Percentiles rank a stretch among this genome's conserved stretches.
These are phyloP conservation scores for Artemisia argyi DNA, from an alignment of 129 eudicot genomes.

Conservation along the genomic window DNA sequence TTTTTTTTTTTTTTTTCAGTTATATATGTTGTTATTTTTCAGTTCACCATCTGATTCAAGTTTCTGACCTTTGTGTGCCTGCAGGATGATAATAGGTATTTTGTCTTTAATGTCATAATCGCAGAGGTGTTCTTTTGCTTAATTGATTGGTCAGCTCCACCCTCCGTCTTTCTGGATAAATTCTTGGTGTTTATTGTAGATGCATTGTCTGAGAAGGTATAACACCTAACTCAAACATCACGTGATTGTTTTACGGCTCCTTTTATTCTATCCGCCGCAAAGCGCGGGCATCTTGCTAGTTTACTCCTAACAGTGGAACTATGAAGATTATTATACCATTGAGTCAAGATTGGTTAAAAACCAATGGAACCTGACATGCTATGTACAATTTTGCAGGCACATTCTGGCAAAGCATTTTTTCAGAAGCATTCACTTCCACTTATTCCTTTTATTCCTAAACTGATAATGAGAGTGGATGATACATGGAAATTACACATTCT, in stretches of 20 bases:
- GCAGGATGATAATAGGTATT: conserved; percentile 76
- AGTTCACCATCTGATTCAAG: conserved; percentile 15
- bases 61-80: conserved; percentile 17
- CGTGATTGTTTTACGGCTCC: no score
- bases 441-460: conserved; percentile 67
- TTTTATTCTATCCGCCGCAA: no score
- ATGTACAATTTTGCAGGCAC: conserved; percentile 48
- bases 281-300: neutral
- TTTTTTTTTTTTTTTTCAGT: neutral
- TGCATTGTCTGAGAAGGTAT: conserved; percentile 58
- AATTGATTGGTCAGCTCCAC: conserved; percentile 47
- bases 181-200: conserved; percentile 68
- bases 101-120: conserved; percentile 55
- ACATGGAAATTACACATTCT: conserved; percentile 70
- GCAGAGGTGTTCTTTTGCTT: conserved; percentile 61
- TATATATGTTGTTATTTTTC: neutral
- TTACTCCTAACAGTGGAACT: neutral
- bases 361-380: conserved; percentile 7
- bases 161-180: conserved; percentile 54
- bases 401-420: conserved; percentile 45
- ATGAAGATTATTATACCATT: neutral
- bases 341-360: conserved; percentile 1
- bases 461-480: conserved; percentile 49
- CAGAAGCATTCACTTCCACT: conserved; percentile 73
- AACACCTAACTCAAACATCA: no score